Evolutionary conservation across 441 rosid species (phyloP).

Genomic region (Erodium trifolium): DNA sequence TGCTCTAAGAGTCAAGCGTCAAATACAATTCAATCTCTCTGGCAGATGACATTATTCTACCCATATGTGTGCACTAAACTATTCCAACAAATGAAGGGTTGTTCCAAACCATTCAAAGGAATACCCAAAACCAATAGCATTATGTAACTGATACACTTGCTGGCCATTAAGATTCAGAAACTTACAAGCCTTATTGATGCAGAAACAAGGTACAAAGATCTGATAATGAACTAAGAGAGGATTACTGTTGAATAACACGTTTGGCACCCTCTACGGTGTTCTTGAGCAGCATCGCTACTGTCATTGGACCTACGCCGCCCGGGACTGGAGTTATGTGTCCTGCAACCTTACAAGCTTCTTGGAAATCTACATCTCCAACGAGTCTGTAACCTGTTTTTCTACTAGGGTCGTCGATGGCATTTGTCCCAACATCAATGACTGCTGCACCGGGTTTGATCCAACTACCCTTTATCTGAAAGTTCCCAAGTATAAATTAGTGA

Average conservation of each 20-base stretch:
- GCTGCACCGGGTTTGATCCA: constrained; percentile 98
- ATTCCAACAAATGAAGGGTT: no score
- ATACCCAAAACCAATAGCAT: background rate
- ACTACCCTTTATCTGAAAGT: constrained; percentile 62
- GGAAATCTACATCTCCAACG: constrained; percentile 80
- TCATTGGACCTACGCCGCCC: constrained; percentile 95
- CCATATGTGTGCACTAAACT: no score
- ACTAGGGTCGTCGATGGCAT: constrained; percentile 60
- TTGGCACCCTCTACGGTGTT: constrained; percentile 81
- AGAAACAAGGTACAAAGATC: background rate
- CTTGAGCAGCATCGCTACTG: constrained; percentile 80
- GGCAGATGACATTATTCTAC: no score
- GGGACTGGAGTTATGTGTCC: constrained; percentile 86
- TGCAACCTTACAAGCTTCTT: constrained; percentile 70
- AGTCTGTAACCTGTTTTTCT: constrained; percentile 70
- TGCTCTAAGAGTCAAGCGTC: no score
- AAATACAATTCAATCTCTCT: no score
- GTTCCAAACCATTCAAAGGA: no score
- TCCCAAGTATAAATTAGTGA: background rate
- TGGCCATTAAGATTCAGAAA: background rate
- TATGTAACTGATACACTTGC: background rate
- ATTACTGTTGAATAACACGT: constrained; percentile 43
- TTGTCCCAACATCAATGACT: constrained; percentile 82
- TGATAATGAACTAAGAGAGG: constrained; percentile 8
- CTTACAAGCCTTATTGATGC: background rate